phyloP scores from a whole-genome alignment of 768 basidiomycete species.

The Chlorophyllum brunneum region DNA sequence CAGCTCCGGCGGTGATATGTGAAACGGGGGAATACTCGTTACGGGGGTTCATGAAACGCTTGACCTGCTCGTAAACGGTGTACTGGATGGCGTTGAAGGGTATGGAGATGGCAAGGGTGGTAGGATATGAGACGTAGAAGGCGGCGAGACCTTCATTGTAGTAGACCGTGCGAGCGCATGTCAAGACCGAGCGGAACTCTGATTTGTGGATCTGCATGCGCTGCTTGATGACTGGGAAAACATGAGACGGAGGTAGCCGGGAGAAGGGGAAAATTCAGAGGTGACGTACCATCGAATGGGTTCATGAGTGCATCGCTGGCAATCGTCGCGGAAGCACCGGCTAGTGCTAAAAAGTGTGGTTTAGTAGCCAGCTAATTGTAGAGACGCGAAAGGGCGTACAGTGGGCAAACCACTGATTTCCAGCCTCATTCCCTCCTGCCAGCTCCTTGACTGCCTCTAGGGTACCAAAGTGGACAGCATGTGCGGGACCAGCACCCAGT shows the following conservation, averaged over 20 bases:
- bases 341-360: constrained; percentile 55
- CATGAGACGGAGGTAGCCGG: constrained; percentile 14
- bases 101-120: constrained; percentile 93
- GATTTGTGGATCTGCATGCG: constrained; percentile 98
- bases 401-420: constrained; percentile 85
- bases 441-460: constrained; percentile 95
- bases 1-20: constrained; percentile 87
- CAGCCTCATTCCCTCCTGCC: constrained; percentile 77
- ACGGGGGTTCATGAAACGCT: constrained; percentile 79
- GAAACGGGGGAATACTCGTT: constrained; percentile 89
- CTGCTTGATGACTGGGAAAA: constrained; percentile 88
- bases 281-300: constrained; percentile 88
- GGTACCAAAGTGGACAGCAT: constrained; percentile 96
- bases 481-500: constrained; percentile 94
- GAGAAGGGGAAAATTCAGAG: constrained; percentile 9
- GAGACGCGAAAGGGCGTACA: constrained; percentile 48
- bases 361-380: constrained; percentile 5
- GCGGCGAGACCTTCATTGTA: constrained; percentile 80
- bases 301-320: constrained; percentile 98
- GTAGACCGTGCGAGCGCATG: constrained; percentile 86
- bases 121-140: constrained; percentile 99
- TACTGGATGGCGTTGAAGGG: constrained; percentile 99
- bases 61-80: constrained; percentile 93
- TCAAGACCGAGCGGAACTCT: constrained; percentile 79
- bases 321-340: constrained; percentile 92